Conservation (phyloP, 768 basidiomycete species). For the Hydnomerulius pinastri region DNA sequence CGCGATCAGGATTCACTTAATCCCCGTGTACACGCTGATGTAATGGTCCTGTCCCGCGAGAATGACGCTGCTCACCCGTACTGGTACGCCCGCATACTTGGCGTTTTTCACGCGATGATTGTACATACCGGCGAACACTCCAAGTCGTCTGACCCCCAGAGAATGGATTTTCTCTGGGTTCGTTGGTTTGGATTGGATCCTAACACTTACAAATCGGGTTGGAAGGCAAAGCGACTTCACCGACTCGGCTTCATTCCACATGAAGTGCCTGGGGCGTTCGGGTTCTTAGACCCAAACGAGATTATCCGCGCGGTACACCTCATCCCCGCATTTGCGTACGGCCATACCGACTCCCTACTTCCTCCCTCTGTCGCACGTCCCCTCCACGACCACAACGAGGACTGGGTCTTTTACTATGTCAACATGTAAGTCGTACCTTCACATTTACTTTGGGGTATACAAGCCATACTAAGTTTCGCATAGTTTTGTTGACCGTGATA, state of each 20-base stretch:
- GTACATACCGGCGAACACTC: constrained; percentile 21
- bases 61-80: constrained; percentile 35
- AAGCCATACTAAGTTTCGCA: not conserved
- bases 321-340: constrained; percentile 41
- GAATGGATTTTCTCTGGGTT: constrained; percentile 45
- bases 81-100: constrained; percentile 32
- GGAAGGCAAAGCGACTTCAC: constrained; percentile 32
- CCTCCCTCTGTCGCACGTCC: constrained; percentile 6
- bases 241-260: constrained; percentile 39
- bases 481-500: constrained; percentile 45
- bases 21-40: constrained; percentile 32
- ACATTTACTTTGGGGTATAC: not conserved
- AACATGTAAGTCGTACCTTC: constrained; percentile 30
- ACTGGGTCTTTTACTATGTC: constrained; percentile 37
- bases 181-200: constrained; percentile 37
- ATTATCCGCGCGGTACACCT: constrained; percentile 44
- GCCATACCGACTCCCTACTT: constrained; percentile 14
- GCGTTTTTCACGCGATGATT: constrained; percentile 5
- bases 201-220: constrained; percentile 21
- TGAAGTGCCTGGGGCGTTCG: constrained; percentile 36
- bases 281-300: constrained; percentile 45
- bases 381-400: constrained; percentile 19
- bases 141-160: constrained; percentile 2
- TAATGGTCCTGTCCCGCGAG: constrained; percentile 37
- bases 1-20: constrained; percentile 42